Base-by-base conservation (phyloP, 768 basidiomycete genomes). In the Boletus huronensis region DNA sequence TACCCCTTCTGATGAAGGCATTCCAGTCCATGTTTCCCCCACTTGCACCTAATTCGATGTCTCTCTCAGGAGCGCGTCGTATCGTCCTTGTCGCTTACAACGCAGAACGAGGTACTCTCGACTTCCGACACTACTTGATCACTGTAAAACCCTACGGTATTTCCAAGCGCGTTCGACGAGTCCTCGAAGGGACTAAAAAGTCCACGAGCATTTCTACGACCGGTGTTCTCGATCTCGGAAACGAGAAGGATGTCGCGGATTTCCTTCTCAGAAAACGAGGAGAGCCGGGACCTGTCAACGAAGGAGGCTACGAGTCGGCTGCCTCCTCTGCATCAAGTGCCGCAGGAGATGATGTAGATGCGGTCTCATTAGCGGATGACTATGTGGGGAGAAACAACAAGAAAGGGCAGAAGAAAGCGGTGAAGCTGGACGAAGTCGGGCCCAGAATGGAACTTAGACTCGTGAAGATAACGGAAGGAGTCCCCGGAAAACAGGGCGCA, bases 21-120 rank as follows among this genome's bases (percentile, higher is more conserved):
- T 97, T 99, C 75, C 97, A 98, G 70, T 87, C 91, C 29, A 77
- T 99, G 56, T 99, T 98, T 74, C 97, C 97, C 5, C 88, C 97
- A 0, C 90, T 99, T 44, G 79, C 90, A 11, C 91, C 91, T 1
- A 80, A 89, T 63, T 80, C 83, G 31, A 78, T 93, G 67, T 81
- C 83, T 21, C 83, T 93, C 48, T 88, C 95, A 49, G 89, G 92
- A 31, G 95, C 95, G 4, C 90, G 97, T 31, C 85, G 97, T 62
- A 88, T 99, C 52, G 92, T 98, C 32, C 87, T 99, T 47, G 75
- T 98, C 47, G 86, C 93, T 1, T 98, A 98, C 77, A 93, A 93
- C 70, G 73, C 88, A 19, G 87, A 88, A 21, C 85, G 84, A 45
- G 88, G 83, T 46, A 93, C 93, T 6, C 77, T 99, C 67, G 93